phyloP scores from a whole-genome alignment of 768 basidiomycete species.

The Tylopilus felleus region DNA sequence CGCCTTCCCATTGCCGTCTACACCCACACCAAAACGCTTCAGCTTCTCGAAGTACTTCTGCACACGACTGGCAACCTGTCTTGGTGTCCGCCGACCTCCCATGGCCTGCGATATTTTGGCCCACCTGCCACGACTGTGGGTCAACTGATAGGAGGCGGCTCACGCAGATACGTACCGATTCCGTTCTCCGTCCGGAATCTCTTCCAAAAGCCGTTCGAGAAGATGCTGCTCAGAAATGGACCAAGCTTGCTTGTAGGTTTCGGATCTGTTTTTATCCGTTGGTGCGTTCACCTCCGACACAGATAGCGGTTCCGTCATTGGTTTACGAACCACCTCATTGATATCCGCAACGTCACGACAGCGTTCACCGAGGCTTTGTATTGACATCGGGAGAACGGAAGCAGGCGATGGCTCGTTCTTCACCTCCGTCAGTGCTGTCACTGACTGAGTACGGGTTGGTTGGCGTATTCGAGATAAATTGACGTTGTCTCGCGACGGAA shows the following conservation, averaged over 20 bases:
- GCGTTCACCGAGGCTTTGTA: constrained; percentile 27
- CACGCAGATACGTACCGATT: constrained; percentile 49
- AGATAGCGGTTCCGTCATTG: constrained; percentile 13
- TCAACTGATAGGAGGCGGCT: constrained; percentile 4
- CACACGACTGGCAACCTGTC: constrained; percentile 86
- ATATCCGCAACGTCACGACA: constrained; percentile 21
- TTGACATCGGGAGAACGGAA: constrained; percentile 10
- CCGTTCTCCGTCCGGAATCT: constrained; percentile 75
- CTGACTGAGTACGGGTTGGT: constrained; percentile 25
- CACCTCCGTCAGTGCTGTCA: constrained; percentile 8
- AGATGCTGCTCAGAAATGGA: constrained; percentile 71
- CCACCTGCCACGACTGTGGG: constrained; percentile 47
- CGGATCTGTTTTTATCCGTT: constrained; percentile 30
- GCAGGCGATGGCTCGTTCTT: constrained; percentile 8
- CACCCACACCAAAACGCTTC: constrained; percentile 64
- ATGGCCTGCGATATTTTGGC: constrained; percentile 79
- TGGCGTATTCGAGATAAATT: constrained; percentile 28
- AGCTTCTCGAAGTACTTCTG: constrained; percentile 88
- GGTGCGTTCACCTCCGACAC: constrained; percentile 20
- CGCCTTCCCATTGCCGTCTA: constrained; percentile 29
- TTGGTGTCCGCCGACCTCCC: constrained; percentile 69
- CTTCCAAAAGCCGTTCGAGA: constrained; percentile 67
- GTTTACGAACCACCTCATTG: constrained; percentile 14
- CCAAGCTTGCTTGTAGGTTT: constrained; percentile 86
- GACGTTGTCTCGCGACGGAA: constrained; percentile 7